Base-by-base conservation (phyloP, 306 rosid genomes). In the Sicyos baderoa region DNA sequence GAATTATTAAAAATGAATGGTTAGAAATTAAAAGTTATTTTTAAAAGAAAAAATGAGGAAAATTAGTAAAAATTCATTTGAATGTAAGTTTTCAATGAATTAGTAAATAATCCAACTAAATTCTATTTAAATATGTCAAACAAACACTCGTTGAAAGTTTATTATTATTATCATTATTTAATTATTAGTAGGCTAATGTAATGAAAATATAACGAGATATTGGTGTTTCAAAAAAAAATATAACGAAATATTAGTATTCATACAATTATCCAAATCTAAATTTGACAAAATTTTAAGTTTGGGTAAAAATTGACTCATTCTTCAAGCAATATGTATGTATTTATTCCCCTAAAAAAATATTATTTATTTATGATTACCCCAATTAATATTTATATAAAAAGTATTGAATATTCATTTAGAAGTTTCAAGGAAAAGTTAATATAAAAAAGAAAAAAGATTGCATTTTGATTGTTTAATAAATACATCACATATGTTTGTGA, bases 401-500 rank as follows among this genome's bases (percentile, higher is more conserved):
- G 61, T 11, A 55, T 55, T 55, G 62, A 56, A 56, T 56, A 56
- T 56, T 56, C 62, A 9, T 56, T 5, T 23, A 22, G 16, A 59
- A 25, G 45, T 59, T 29, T 29, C 45, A 59, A 6, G 4, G 18
- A 0, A 59, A 35, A 61, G 25, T 17, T 63, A 40, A 63, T 17
- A n/a, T n/a, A 60, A 42, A 9, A 42, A 13, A 47, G 14, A 47
- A 48, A 48, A 12, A 44, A 64, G 37, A 64, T 64, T 42, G 9
- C 53, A 44, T 47, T 66, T 47, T 23, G 35, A 67, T 67, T 67
- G 72, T 49, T 25, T 47, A 67, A 67, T 67, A 49, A 67, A 67
- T 23, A 16, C 45, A 25, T 67, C 7, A 22, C 47, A 22, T 49
- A 19, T 44, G 19, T 47, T 47, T 66, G 32, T 66, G 37, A 66